Evolutionary conservation across 306 rosid species (phyloP).

Genomic region (Potentilla sterilis): DNA sequence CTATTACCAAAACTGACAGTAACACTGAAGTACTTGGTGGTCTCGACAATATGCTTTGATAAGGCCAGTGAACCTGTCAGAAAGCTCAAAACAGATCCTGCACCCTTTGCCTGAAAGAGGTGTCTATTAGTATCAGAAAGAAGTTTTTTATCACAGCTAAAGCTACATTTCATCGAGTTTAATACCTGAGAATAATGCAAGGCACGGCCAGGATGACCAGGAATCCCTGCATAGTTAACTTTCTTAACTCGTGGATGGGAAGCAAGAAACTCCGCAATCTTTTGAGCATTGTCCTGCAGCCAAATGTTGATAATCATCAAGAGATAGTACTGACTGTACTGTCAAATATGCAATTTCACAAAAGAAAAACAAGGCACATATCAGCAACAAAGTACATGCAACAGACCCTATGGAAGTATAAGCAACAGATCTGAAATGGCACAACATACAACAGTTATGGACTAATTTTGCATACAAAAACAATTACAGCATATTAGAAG

Average conservation of each 20-base stretch:
- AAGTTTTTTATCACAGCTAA: conserved; percentile 10
- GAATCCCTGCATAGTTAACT: conserved; percentile 79
- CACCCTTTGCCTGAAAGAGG: conserved; percentile 75
- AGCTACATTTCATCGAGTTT: conserved; percentile 20
- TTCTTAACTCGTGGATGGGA: conserved; percentile 73
- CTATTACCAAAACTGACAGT: conserved; percentile 89
- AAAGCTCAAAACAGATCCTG: conserved; percentile 93
- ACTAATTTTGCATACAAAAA: too few species aligned
- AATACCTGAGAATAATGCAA: conserved; percentile 87
- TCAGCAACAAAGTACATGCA: not conserved
- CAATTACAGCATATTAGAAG: too few species aligned
- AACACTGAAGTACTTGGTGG: conserved; percentile 81
- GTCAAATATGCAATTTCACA: not conserved
- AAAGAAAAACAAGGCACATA: not conserved
- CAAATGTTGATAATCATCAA: conserved; percentile 14
- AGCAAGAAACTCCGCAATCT: conserved; percentile 83
- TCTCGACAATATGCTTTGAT: conserved; percentile 87
- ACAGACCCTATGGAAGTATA: not conserved
- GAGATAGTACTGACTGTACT: not conserved
- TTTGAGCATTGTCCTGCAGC: conserved; percentile 91
- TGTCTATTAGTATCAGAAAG: conserved; percentile 14
- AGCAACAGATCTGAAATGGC: too few species aligned
- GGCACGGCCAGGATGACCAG: conserved; percentile 65
- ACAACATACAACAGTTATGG: too few species aligned
- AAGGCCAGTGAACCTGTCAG: conserved; percentile 76